Conservation (phyloP, 306 rosid genomes). For the Ormosia semicastrata region DNA sequence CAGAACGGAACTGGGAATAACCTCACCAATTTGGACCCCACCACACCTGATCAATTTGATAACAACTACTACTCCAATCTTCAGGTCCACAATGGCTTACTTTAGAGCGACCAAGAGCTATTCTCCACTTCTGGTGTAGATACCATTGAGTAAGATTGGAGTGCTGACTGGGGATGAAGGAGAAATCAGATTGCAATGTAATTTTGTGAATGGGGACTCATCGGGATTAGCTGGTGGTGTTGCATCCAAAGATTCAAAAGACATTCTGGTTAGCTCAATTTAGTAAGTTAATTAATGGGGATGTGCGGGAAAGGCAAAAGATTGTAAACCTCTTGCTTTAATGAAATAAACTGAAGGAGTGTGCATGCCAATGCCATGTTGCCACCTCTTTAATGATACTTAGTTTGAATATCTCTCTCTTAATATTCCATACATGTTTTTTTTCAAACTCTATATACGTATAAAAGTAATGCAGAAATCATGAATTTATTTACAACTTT, state of each 20-base stretch:
- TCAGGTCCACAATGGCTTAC: not conserved
- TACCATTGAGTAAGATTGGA: slow-evolving; percentile 14
- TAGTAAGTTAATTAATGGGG: not conserved
- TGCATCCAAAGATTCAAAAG: not conserved
- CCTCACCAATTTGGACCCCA: slow-evolving; percentile 21
- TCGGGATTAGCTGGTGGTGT: not conserved
- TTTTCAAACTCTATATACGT: too few species aligned
- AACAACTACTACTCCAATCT: slow-evolving; percentile 25
- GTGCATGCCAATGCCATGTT: not conserved
- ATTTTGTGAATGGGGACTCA: slow-evolving; percentile 10
- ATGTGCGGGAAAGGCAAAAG: not conserved
- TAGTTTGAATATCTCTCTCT: not conserved
- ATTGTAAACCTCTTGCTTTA: not conserved
- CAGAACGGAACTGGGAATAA: not conserved
- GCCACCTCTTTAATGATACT: not conserved
- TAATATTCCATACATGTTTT: too few species aligned
- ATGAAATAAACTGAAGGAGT: not conserved
- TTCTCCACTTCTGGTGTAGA: slow-evolving; percentile 32
- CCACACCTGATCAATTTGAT: slow-evolving; percentile 30
- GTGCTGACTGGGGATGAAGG: slow-evolving; percentile 19
- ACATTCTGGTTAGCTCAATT: not conserved
- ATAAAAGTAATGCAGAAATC: too few species aligned
- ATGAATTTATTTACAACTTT: too few species aligned
- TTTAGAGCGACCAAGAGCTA: slow-evolving; percentile 35
- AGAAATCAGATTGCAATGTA: slow-evolving; percentile 31